phyloP scores from a whole-genome alignment of 169 alveolate genomes.

The Cryptosporidium parvum region DNA sequence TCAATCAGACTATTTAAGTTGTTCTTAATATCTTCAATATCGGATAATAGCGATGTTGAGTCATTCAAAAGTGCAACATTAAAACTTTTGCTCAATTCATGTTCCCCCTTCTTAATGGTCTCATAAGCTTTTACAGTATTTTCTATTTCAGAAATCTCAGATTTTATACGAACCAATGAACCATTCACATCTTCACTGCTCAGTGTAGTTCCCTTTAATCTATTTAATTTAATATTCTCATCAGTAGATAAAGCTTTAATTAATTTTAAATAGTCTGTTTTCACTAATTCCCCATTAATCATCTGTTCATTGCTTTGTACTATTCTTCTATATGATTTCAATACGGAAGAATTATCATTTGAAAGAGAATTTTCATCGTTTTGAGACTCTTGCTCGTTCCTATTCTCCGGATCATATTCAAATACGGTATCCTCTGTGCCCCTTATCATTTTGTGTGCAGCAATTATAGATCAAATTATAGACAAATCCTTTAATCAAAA shows the following conservation, averaged over 20 bases:
- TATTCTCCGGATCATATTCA: constrained; percentile 75
- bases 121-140: constrained; percentile 28
- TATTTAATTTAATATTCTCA: constrained; percentile 41
- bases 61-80: constrained; percentile 44
- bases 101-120: constrained; percentile 1
- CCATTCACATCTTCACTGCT: constrained; percentile 48
- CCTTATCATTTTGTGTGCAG: constrained; percentile 66
- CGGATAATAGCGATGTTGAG: constrained; percentile 14
- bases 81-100: not conserved
- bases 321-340: constrained; percentile 13
- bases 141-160: constrained; percentile 65
- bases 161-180: constrained; percentile 50
- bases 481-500: not conserved
- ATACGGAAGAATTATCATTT: constrained; percentile 13
- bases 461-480: not conserved
- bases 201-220: not conserved
- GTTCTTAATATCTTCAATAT: constrained; percentile 45
- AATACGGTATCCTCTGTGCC: constrained; percentile 59
- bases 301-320: constrained; percentile 39
- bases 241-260: constrained; percentile 40
- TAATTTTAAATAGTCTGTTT: constrained; percentile 47
- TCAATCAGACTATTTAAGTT: constrained; percentile 34
- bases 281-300: constrained; percentile 43
- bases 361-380: not conserved
- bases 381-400: not conserved